Base-by-base conservation (phyloP, 2,329 filamentous ascomycete species). In the Reticulascus tulasneorum region DNA sequence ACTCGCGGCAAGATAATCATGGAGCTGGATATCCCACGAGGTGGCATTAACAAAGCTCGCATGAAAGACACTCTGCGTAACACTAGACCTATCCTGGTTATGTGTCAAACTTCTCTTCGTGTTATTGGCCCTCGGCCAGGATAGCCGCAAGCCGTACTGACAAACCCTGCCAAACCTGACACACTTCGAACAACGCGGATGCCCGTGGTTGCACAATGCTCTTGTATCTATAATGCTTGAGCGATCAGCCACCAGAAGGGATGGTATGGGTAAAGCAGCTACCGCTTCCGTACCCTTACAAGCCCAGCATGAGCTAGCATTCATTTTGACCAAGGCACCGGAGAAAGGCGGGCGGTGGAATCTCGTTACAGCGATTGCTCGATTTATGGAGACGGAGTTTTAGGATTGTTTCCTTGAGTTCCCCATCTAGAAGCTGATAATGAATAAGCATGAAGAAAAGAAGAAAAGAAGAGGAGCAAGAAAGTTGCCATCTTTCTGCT, bases 71-170 rank as follows among this genome's bases (percentile, higher is more conserved):
- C 18, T 23, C 11, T 18, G 6, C 8, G 15, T 12, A 9, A 5
- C 11, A 18, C 13, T 5, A 7, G 6, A 9, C 27, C 33, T 11
- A 7, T 23, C 7, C 18, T 37, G 4, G 44, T 42, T 4, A 53
- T 43, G 3, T 49, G 40, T 19, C 53, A 52, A n/a, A n/a, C n/a
- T n/a, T n/a, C n/a, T n/a, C 31, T 34, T 49, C 28, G 41, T 42
- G 33, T 58, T 48, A 22, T 35, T 33, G 19, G 42, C 40, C 23
- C 45, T 45, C 3, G 54, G 55, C 55, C 55, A 58, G 6, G 54
- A 58, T 8, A 58, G 37, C 4, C 53, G 51, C 10, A 50, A 9
- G 4, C 29, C 47, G 28, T 55, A 55, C 35, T 47, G 40, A 35
- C 52, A 55, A 9, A 37, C 26, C 23, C 49, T 44, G 3, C 33